phyloP scores from a whole-genome alignment of 257 asterid species.

The Nicotiana obtusifolia region DNA sequence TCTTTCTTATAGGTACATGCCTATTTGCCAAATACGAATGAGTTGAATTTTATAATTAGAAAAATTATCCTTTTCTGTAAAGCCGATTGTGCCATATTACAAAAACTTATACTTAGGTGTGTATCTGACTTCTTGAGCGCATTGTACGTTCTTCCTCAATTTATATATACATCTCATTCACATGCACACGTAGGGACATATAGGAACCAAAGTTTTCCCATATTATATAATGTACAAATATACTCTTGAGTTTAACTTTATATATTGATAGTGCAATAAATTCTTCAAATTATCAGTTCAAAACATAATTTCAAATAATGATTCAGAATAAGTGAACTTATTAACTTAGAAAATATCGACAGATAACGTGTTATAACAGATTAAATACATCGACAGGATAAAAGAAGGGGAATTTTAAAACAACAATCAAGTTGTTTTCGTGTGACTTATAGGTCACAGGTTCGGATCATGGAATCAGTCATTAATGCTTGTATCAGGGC shows the following conservation, averaged over 20 bases:
- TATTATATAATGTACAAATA: neutral
- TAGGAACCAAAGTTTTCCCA: neutral
- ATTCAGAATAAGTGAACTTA: neutral
- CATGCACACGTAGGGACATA: slow-evolving; percentile 9
- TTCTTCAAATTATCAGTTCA: neutral
- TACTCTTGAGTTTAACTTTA: neutral
- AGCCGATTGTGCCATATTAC: too few relatives aligned
- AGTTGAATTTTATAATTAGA: too few relatives aligned
- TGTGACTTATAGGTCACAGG: too few relatives aligned
- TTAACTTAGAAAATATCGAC: neutral
- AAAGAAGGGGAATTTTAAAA: too few relatives aligned
- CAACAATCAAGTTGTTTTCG: too few relatives aligned
- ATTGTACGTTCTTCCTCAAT: neutral
- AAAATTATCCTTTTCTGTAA: too few relatives aligned
- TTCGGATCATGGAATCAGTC: too few relatives aligned
- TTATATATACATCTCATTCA: neutral
- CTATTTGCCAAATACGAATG: too few relatives aligned
- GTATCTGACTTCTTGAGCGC: neutral
- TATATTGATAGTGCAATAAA: neutral
- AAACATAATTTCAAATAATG: neutral
- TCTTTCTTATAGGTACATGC: too few relatives aligned
- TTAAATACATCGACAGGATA: too few relatives aligned
- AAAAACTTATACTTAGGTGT: neutral
- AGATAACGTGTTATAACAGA: neutral
- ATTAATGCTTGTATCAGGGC: too few relatives aligned